Conservation (phyloP, 805 yeast species). For the Zygosaccharomyces bailii region DNA sequence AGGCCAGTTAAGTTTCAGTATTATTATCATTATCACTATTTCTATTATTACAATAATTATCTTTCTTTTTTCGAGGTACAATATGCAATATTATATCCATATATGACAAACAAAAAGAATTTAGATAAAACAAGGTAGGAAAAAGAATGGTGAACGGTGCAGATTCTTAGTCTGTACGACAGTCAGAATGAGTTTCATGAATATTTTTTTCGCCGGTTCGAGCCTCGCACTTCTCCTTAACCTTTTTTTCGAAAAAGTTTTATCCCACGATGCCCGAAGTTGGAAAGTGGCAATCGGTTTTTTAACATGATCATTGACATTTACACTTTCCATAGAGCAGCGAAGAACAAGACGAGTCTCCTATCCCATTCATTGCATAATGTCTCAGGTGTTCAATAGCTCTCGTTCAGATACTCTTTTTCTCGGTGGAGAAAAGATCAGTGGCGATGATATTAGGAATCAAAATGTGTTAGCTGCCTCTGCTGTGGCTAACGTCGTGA, state of each 20-base stretch:
- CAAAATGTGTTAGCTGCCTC: conserved; percentile 94
- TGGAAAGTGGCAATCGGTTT: conserved; percentile 6
- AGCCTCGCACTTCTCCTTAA: neutral
- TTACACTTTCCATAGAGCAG: neutral
- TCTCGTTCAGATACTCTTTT: conserved; percentile 90
- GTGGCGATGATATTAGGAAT: conserved; percentile 94
- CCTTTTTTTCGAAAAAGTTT: conserved; percentile 3
- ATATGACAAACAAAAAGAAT: neutral
- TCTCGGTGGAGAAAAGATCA: conserved; percentile 91
- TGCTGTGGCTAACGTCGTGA: conserved; percentile 74
- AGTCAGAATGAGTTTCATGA: too few relatives aligned
- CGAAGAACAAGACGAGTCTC: neutral
- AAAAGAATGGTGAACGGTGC: neutral
- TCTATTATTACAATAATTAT: neutral
- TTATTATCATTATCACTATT: neutral
- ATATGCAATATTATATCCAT: neutral
- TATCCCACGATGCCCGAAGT: neutral
- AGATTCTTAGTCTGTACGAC: too few relatives aligned
- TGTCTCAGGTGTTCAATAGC: conserved; percentile 66
- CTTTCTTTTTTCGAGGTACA: neutral
- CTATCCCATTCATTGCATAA: conserved; percentile 15
- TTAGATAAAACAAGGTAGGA: neutral
- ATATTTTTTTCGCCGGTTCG: conserved; percentile 2
- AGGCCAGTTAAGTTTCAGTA: neutral
- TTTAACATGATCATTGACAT: neutral